Conservation (phyloP, 306 rosid species). For the Castanea mollissima region DNA sequence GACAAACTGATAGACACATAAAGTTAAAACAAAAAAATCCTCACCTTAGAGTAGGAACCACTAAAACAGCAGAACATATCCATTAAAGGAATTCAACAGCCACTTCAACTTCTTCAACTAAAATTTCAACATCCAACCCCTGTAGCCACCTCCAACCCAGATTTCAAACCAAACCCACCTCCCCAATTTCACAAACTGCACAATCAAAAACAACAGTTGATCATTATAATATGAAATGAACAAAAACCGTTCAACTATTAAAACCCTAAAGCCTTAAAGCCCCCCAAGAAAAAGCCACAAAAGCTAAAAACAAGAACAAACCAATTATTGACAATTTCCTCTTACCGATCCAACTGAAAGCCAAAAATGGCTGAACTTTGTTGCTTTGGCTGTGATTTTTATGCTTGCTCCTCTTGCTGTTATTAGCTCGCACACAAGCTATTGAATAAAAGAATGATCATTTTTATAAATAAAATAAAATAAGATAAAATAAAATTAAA, state of each 20-base stretch:
- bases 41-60: constrained; percentile 74
- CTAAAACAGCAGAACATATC: constrained; percentile 69
- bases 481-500: constrained; percentile 5
- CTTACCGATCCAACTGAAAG: constrained; percentile 45
- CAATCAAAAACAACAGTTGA: constrained; percentile 30
- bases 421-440: constrained; percentile 26
- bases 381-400: constrained; percentile 14
- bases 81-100: constrained; percentile 46
- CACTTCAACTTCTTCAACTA: constrained; percentile 26
- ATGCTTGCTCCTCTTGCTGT: constrained; percentile 24
- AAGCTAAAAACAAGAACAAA: constrained; percentile 17
- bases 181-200: constrained; percentile 31
- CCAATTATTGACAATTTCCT: constrained; percentile 24
- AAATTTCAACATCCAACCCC: constrained; percentile 47
- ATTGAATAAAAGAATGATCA: constrained; percentile 20
- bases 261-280: constrained; percentile 31
- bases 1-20: background rate
- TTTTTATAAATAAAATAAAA: constrained; percentile 14
- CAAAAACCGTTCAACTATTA: constrained; percentile 11
- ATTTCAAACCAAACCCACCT: constrained; percentile 46
- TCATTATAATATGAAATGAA: constrained; percentile 7
- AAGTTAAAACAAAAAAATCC: background rate
- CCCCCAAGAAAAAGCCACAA: constrained; percentile 19
- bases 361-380: constrained; percentile 28
- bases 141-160: constrained; percentile 37